Conservation (phyloP, 306 rosid genomes). For the Hippophae rhamnoides region DNA sequence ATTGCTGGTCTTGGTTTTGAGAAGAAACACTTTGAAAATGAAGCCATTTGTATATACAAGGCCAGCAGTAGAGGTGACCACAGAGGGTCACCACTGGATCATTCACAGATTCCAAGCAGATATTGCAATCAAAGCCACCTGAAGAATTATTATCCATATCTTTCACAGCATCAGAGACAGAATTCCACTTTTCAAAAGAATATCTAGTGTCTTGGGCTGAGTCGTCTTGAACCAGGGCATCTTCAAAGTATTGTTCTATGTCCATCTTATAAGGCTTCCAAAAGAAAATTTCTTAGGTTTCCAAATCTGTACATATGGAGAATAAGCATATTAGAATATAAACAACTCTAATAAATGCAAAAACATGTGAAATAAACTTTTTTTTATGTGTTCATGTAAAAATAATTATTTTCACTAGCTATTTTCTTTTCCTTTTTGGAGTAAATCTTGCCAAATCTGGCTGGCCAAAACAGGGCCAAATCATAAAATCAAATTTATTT, state of each 20-base stretch:
- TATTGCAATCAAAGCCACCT: constrained; percentile 75
- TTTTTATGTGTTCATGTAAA: no score
- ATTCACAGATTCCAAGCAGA: constrained; percentile 65
- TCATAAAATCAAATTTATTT: no score
- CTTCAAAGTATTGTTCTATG: constrained; percentile 38
- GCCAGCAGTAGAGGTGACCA: constrained; percentile 97
- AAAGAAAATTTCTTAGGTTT: neutral
- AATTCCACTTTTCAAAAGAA: constrained; percentile 29
- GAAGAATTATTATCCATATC: constrained; percentile 32
- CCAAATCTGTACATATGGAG: constrained; percentile 22
- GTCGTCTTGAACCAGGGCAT: constrained; percentile 19
- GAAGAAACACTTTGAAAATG: constrained; percentile 23
- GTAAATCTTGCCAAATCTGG: no score
- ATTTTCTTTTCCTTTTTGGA: no score
- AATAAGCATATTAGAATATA: constrained; percentile 3
- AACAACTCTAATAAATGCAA: no score
- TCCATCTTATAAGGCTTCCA: constrained; percentile 25
- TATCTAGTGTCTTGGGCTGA: constrained; percentile 36
- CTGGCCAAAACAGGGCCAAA: no score
- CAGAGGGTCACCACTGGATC: constrained; percentile 97
- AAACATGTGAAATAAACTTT: no score
- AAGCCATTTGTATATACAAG: constrained; percentile 89
- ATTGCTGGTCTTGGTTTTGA: constrained; percentile 24
- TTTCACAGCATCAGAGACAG: constrained; percentile 22
- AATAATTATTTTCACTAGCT: no score